Conservation (phyloP, 1,139 yeast species). For the Blastobotrys persicus region DNA sequence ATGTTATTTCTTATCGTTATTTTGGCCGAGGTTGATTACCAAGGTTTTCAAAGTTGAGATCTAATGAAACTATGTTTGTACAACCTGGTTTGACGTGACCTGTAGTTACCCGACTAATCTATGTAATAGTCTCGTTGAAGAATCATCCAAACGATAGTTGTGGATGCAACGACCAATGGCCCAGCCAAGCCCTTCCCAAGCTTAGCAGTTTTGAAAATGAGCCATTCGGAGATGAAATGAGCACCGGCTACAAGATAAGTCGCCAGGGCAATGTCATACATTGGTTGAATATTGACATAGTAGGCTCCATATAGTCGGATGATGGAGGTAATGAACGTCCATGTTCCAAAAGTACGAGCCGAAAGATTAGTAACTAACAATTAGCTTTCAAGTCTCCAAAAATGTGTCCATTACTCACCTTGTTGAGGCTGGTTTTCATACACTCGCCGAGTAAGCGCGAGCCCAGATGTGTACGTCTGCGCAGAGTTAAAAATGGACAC, state of each 20-base stretch:
- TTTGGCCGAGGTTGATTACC: background rate
- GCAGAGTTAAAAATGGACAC: slow-evolving; percentile 87
- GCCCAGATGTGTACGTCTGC: slow-evolving; percentile 80
- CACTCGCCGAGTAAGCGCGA: slow-evolving; percentile 71
- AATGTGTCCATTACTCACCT: slow-evolving; percentile 26
- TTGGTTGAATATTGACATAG: slow-evolving; percentile 47
- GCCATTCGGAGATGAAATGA: slow-evolving; percentile 85
- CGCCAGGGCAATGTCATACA: slow-evolving; percentile 75
- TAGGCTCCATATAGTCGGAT: slow-evolving; percentile 88
- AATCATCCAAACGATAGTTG: slow-evolving; percentile 49
- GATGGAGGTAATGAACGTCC: slow-evolving; percentile 87
- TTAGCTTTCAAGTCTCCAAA: background rate
- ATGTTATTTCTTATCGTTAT: too few species aligned
- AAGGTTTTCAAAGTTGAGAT: background rate
- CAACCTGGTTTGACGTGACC: too few species aligned
- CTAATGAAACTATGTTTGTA: too few species aligned
- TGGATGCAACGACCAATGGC: slow-evolving; percentile 62
- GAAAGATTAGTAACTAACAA: slow-evolving; percentile 61
- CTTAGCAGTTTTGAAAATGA: slow-evolving; percentile 71
- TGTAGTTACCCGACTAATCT: too few species aligned
- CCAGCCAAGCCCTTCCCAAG: slow-evolving; percentile 88
- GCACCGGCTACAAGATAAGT: slow-evolving; percentile 80
- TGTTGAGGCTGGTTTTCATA: slow-evolving; percentile 65
- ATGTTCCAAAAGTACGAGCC: slow-evolving; percentile 95
- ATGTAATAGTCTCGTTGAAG: slow-evolving; percentile 42